A percentile compares a stretch with the other conserved stretches of the same genome.
Evolutionary conservation across 1,139 yeast species (phyloP).

Genomic region (Kurtzmaniella quercitrusa): DNA sequence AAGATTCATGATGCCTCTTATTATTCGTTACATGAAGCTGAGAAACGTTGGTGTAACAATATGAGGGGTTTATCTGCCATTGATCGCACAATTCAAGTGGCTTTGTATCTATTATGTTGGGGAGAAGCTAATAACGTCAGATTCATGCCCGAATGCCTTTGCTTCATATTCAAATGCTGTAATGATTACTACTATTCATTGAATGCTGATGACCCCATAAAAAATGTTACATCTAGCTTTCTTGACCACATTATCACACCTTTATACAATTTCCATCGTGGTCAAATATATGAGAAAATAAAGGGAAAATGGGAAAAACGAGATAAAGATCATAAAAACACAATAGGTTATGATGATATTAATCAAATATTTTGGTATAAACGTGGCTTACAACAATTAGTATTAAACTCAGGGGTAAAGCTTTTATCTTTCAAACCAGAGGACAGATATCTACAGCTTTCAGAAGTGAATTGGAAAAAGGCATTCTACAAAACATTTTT

Average conservation of each 20-base stretch:
- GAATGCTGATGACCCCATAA: constrained; percentile 23
- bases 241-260: constrained; percentile 75
- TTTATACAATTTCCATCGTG: constrained; percentile 56
- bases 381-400: constrained; percentile 43
- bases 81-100: constrained; percentile 62
- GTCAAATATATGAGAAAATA: constrained; percentile 44
- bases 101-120: constrained; percentile 74
- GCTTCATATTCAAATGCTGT: constrained; percentile 77
- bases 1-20: constrained; percentile 26
- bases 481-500: constrained; percentile 51
- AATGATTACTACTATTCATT: constrained; percentile 58
- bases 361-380: constrained; percentile 61
- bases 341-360: constrained; percentile 62
- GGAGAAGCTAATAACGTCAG: constrained; percentile 84
- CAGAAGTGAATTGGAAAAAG: constrained; percentile 45
- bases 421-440: constrained; percentile 41
- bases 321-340: constrained; percentile 50
- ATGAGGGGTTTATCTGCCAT: constrained; percentile 53
- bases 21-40: constrained; percentile 68
- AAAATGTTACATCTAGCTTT: constrained; percentile 28
- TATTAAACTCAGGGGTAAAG: constrained; percentile 27
- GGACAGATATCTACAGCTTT: constrained; percentile 42
- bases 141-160: constrained; percentile 81
- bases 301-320: constrained; percentile 36
- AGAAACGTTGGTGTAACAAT: constrained; percentile 65